Base-by-base conservation (phyloP, 2,329 filamentous ascomycete genomes). In the Dactylellina parvicollis region DNA sequence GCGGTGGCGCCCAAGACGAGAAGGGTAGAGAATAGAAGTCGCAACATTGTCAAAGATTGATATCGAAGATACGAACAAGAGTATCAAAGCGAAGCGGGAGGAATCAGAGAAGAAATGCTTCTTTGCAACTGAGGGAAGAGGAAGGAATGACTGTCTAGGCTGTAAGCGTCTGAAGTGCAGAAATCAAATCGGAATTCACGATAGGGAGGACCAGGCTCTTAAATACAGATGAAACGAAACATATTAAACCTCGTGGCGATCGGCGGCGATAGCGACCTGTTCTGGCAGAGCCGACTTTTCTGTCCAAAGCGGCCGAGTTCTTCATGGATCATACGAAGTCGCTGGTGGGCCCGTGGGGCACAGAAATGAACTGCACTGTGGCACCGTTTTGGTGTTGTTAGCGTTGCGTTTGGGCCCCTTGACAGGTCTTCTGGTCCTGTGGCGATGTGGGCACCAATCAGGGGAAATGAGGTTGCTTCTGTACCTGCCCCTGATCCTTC, bases 371-470 rank as follows among this genome's bases (percentile, higher is more conserved):
- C 57, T 55, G 26, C 32, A 57, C 32, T 66, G 61, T 56, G 52
- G 34, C 52, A 56, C 36, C 52, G 8, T n/a, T 60, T 50, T 57
- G 22, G 61, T 52, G 50, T 66, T 66, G 61, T 50, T 66, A 66
- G 61, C 52, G 61, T 66, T 50, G 61, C 42, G 61, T 66, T 66
- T 66, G 46, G 61, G 61, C 61, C 61, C 49, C 46, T 49, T 42
- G 16, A 56, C 28, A 47, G 30, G 52, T 65, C 44, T 40, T 30
- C 20, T 49, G 38, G 28, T 49, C 16, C 44, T 57, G 61, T 66
- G 61, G 61, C 61, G 50, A 66, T 66, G 52, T 66, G 61, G 61
- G 61, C 40, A 66, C 61, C 61, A 56, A 66, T 66, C 52, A 66
- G 61, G 61, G 61, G 61, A 50, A 65, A 50, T 57, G 46, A 57